Conservation (phyloP, 192 early-diverging fungal species). For the Coemansia sp. region DNA sequence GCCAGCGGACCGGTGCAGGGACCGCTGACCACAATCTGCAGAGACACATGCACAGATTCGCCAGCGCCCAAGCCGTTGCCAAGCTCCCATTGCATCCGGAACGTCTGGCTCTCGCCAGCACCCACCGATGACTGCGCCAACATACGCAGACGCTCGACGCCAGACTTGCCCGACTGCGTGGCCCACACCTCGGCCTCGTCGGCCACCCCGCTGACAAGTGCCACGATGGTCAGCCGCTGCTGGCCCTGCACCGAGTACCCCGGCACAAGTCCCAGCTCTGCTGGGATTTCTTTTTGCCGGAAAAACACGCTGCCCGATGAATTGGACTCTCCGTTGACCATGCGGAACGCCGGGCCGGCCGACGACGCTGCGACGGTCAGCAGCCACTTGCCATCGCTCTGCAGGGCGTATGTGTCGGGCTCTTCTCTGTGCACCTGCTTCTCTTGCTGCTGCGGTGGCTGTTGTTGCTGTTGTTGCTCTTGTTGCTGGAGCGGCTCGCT, state of each 20-base stretch:
- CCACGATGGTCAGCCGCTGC: background rate
- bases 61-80: background rate
- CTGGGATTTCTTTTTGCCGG: background rate
- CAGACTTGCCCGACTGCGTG: background rate
- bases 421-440: background rate
- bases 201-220: background rate
- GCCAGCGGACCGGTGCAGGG: background rate
- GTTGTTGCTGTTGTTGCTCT: background rate
- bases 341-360: background rate
- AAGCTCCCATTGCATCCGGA: background rate
- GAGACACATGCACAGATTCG: background rate
- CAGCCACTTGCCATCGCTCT: background rate
- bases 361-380: background rate
- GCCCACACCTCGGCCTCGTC: conserved; percentile 5
- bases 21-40: conserved; percentile 1
- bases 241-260: background rate
- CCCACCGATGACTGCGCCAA: background rate
- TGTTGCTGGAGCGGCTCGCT: background rate
- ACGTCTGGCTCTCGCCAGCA: background rate
- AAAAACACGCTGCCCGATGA: background rate
- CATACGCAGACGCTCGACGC: conserved; percentile 6
- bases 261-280: background rate
- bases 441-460: background rate
- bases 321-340: background rate
- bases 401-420: background rate